Conservation (phyloP, 169 alveolate genomes). For the Pseudocohnilembus persalinus region DNA sequence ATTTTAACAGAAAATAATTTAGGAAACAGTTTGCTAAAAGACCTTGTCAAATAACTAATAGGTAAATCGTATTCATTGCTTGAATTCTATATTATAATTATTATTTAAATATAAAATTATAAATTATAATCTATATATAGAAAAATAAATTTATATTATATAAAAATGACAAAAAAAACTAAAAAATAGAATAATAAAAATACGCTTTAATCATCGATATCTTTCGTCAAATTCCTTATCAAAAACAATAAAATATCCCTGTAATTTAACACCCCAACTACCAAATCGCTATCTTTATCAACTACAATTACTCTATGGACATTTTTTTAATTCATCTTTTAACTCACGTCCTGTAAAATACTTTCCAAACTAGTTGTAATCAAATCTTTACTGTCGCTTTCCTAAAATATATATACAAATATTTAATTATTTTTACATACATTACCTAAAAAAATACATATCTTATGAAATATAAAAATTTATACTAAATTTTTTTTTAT, state of each 20-base stretch:
- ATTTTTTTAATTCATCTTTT: conserved; percentile 23
- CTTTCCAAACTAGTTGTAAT: conserved; percentile 20
- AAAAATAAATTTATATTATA: too few species aligned
- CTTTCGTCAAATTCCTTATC: conserved; percentile 36
- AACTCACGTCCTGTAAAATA: conserved; percentile 24
- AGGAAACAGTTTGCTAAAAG: background rate
- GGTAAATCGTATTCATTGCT: conserved; percentile 14
- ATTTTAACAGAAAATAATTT: background rate
- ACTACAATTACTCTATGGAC: conserved; percentile 42
- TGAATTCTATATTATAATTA: background rate
- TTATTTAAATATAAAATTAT: too few species aligned
- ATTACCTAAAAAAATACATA: too few species aligned
- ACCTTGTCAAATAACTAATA: conserved; percentile 1
- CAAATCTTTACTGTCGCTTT: conserved; percentile 10
- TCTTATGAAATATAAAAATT: too few species aligned
- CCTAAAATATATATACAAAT: background rate
- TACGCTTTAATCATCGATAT: conserved; percentile 3
- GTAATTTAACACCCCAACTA: conserved; percentile 33
- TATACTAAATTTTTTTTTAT: background rate
- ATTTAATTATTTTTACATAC: background rate
- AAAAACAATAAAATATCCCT: conserved; percentile 43
- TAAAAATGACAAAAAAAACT: too few species aligned
- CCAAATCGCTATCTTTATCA: conserved; percentile 38
- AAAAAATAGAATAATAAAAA: too few species aligned
- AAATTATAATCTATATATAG: too few species aligned